phyloP scores from a whole-genome alignment of 2,329 filamentous ascomycete genomes.

The Eutypa lata region DNA sequence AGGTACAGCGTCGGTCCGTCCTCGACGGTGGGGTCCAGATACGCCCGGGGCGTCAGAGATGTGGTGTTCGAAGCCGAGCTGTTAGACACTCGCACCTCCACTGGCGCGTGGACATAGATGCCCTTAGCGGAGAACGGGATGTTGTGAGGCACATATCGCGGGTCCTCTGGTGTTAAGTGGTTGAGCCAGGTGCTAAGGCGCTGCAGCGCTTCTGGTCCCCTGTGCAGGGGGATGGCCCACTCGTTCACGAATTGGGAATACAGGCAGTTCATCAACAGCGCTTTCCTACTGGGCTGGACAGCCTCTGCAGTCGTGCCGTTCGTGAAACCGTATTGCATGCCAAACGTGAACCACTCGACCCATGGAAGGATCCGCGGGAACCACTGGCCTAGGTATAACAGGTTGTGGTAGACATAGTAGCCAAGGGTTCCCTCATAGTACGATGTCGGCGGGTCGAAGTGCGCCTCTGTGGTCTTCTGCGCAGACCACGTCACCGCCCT shows the following conservation, averaged over 20 bases:
- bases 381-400: slow-evolving; percentile 77
- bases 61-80: slow-evolving; percentile 45
- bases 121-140: slow-evolving; percentile 81
- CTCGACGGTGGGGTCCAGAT: slow-evolving; percentile 66
- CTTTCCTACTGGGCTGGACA: slow-evolving; percentile 74
- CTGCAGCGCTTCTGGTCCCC: slow-evolving; percentile 81
- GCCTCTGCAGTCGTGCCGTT: slow-evolving; percentile 67
- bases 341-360: slow-evolving; percentile 95
- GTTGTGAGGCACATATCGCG: slow-evolving; percentile 58
- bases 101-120: slow-evolving; percentile 82
- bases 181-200: slow-evolving; percentile 86
- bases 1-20: slow-evolving; percentile 79
- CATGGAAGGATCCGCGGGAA: slow-evolving; percentile 77
- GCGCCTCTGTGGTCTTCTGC: slow-evolving; percentile 66
- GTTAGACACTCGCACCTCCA: slow-evolving; percentile 85
- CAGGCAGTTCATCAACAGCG: slow-evolving; percentile 92
- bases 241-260: slow-evolving; percentile 99
- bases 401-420: slow-evolving; percentile 87
- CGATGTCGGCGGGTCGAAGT: slow-evolving; percentile 57
- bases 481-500: slow-evolving; percentile 87
- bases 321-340: slow-evolving; percentile 92
- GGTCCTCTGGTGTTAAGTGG: slow-evolving; percentile 57
- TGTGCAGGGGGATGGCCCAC: slow-evolving; percentile 85
- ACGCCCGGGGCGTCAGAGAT: slow-evolving; percentile 32
- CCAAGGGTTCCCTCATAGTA: slow-evolving; percentile 83